Conservation (phyloP, 179 eudicot genomes). For the Amaranthus tricolor region DNA sequence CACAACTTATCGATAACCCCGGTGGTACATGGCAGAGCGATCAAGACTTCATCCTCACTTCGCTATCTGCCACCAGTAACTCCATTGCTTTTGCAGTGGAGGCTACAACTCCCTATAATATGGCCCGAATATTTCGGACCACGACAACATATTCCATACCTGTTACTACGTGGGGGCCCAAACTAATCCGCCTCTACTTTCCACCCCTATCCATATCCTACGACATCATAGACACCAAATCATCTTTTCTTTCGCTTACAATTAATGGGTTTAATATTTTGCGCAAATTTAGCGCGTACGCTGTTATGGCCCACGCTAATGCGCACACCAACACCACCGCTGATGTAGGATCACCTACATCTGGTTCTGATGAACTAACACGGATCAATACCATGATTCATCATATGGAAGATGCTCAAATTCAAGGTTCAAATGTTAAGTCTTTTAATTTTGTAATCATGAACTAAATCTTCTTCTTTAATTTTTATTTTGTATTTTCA, state of each 20-base stretch:
- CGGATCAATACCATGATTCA: no score
- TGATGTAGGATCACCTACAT: no score
- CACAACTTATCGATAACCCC: not conserved
- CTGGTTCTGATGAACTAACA: no score
- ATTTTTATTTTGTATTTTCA: no score
- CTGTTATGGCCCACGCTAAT: no score
- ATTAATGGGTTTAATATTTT: no score
- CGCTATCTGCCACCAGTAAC: not conserved
- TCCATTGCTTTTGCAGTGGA: not conserved
- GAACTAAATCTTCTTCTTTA: no score
- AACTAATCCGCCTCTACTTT: not conserved
- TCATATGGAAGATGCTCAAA: no score
- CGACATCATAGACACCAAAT: not conserved
- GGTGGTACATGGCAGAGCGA: conserved; percentile 21
- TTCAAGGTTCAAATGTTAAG: no score
- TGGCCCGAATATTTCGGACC: conserved; percentile 22
- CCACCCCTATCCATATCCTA: not conserved
- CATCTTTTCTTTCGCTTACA: not conserved
- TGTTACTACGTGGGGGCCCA: conserved; percentile 25
- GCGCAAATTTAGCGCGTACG: no score
- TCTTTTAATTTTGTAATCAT: no score
- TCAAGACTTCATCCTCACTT: conserved; percentile 10
- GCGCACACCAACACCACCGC: no score
- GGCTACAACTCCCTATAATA: not conserved
- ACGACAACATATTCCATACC: conserved; percentile 26